phyloP scores from a whole-genome alignment of 108 stramenopile species.

The Cyclotella baltica region DNA sequence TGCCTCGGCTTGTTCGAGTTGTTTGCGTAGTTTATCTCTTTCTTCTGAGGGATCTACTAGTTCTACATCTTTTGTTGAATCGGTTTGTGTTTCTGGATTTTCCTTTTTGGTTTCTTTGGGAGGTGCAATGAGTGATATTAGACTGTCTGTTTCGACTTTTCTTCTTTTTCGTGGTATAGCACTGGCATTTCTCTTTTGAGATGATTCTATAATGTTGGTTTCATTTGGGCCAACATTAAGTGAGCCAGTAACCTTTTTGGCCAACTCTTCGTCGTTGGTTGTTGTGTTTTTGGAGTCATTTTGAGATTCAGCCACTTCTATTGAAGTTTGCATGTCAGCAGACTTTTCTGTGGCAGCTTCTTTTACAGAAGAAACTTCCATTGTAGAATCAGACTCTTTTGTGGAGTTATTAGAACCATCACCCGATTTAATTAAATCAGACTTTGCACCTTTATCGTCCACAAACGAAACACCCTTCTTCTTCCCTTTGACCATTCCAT shows the following conservation, averaged over 20 bases:
- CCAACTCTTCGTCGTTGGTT: neutral
- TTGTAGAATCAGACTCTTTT: neutral
- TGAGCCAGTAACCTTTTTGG: neutral
- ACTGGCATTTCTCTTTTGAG: neutral
- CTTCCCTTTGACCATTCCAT: neutral
- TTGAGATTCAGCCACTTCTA: neutral
- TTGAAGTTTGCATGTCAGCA: neutral
- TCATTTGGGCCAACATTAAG: neutral
- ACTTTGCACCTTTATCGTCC: neutral
- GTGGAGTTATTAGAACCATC: too few species aligned
- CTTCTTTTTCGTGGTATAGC: constrained; percentile 32
- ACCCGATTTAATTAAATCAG: too few species aligned
- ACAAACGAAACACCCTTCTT: constrained; percentile 2
- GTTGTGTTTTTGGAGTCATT: neutral
- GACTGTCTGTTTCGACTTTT: constrained; percentile 12
- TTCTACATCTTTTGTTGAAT: constrained; percentile 20
- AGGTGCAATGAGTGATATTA: constrained; percentile 12
- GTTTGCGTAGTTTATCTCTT: constrained; percentile 54
- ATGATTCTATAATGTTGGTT: constrained; percentile 4
- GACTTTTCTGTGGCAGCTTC: neutral
- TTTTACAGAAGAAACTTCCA: neutral
- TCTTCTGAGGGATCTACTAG: constrained; percentile 48
- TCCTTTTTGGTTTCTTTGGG: neutral
- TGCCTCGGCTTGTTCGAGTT: constrained; percentile 62
- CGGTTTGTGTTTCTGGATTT: neutral